These are phyloP conservation scores for Aspergillus olivimuriae DNA, from an alignment of 495 filamentous ascomycete species.

Conservation along the genomic window DNA sequence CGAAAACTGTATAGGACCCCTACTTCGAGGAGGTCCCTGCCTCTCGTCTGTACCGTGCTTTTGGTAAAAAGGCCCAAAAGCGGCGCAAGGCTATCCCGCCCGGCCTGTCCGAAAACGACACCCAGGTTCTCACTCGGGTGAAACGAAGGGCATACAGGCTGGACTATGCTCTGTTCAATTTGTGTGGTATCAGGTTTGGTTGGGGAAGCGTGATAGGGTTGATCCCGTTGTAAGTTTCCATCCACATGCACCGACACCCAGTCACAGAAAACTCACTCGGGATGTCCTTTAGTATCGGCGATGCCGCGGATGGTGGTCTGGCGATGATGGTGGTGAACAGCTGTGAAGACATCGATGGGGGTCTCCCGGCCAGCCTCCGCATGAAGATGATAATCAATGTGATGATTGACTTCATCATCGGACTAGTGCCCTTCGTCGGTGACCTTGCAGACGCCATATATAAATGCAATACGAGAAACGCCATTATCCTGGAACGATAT, in stretches of 20 bases:
- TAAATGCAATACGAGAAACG: conserved; percentile 72
- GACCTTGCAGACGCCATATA: conserved; percentile 69
- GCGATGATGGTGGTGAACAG: conserved; percentile 61
- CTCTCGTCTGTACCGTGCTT: conserved; percentile 53
- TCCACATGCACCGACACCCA: neutral
- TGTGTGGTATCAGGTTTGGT: conserved; percentile 71
- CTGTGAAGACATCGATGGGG: conserved; percentile 63
- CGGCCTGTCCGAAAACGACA: conserved; percentile 73
- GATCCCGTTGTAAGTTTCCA: conserved; percentile 61
- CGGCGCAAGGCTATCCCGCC: conserved; percentile 61
- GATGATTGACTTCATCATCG: conserved; percentile 69
- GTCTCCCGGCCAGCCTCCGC: conserved; percentile 50
- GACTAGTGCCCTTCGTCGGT: conserved; percentile 78
- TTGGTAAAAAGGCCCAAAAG: conserved; percentile 56
- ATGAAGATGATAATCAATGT: conserved; percentile 74
- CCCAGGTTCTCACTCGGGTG: conserved; percentile 68
- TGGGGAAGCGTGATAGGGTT: conserved; percentile 77
- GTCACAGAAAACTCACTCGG: neutral
- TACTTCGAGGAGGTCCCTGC: conserved; percentile 70
- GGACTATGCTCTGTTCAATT: conserved; percentile 72
- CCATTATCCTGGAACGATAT: conserved; percentile 64
- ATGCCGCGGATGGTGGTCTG: conserved; percentile 56
- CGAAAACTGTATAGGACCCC: conserved; percentile 45
- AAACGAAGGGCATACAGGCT: conserved; percentile 74
- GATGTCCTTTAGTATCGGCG: conserved; percentile 79